Evolutionary conservation across 257 asterid species (phyloP), one percentile per base, ranked within the genome.

Genomic region (Nicotiana paniculata): DNA sequence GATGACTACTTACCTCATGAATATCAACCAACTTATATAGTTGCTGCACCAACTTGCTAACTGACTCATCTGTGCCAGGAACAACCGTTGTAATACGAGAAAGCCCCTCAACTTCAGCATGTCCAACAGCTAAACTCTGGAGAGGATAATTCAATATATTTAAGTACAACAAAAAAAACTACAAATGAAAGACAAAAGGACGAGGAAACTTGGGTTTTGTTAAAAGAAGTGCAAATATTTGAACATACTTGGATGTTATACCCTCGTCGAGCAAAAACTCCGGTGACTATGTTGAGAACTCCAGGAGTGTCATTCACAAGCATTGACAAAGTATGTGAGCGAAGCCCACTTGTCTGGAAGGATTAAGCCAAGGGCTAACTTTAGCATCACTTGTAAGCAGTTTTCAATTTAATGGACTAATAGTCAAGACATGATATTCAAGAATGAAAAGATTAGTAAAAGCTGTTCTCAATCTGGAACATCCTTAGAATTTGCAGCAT

Each of bases 91-190:
- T 96, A 80, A 96, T 96, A 84, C 99, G 98, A 79, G 99, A 96
- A 83, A 83, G 90, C 76, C 99, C 98, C 83, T 96, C 98, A 83
- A 88, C 90, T 92, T 94, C 99, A 81, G 99, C 86, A 90, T 89
- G 98, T 83, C 99, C 99, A 87, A 96, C 98, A 67, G 98, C 99
- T 88, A 96, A 92, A 90, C 99, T 96, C 99, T 96, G 85, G 72
- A 24, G 82, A 84, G 83, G 77, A 80, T 83, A 69, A 67, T 21
- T 62, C 58, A 85, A 69, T 86, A 48, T 26, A 72, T 80, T 33
- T 10, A 85, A 78, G 69, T 21, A 43, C 72, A 54, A 76, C 30
- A 76, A 51, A 54, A 81, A 64, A 62, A 2, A 53, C 16, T 54
- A 48, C 15, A 10, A 79, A 82, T 33, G 85, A 26, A 62, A 39